Evolutionary conservation across 2,329 filamentous ascomycete species (phyloP).

Genomic region (Hirsutella thompsonii): DNA sequence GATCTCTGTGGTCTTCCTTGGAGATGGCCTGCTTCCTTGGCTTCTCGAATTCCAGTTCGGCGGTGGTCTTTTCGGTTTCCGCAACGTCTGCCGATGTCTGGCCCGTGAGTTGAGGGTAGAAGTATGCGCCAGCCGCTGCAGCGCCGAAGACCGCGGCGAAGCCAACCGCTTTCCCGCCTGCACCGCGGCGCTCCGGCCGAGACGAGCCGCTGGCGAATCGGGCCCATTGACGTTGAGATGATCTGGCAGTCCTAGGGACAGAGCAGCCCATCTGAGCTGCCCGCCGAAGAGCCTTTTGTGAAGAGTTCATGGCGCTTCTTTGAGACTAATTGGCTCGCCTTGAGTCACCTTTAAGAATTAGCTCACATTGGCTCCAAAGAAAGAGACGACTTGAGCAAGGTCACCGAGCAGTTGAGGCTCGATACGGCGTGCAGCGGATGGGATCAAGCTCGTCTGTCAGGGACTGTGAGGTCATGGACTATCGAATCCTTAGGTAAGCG

Average conservation of each 20-base stretch:
- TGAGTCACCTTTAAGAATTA: background rate
- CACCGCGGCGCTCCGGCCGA: slow-evolving; percentile 6
- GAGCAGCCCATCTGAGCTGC: slow-evolving; percentile 12
- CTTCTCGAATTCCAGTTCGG: slow-evolving; percentile 56
- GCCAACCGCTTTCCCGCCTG: slow-evolving; percentile 16
- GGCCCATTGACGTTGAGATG: slow-evolving; percentile 15
- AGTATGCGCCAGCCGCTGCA: slow-evolving; percentile 24
- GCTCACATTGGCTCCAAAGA: too few species aligned
- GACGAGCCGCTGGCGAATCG: slow-evolving; percentile 13
- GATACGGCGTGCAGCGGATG: too few species aligned
- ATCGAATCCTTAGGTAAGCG: background rate
- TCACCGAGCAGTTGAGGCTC: too few species aligned
- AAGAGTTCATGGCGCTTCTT: slow-evolving; percentile 16
- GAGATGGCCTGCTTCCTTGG: slow-evolving; percentile 41
- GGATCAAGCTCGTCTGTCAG: background rate
- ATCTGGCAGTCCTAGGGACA: slow-evolving; percentile 8
- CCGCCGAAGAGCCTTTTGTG: slow-evolving; percentile 15
- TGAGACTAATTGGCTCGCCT: slow-evolving; percentile 1
- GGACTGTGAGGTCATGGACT: background rate
- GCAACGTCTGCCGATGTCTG: slow-evolving; percentile 8
- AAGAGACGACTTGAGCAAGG: too few species aligned
- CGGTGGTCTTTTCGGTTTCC: slow-evolving; percentile 17
- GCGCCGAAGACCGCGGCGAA: slow-evolving; percentile 22
- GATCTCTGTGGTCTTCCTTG: slow-evolving; percentile 60
- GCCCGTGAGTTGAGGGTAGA: slow-evolving; percentile 21